These are phyloP conservation scores for Nakazawaea sp. DNA, from an alignment of 805 yeast species.

Conservation along the genomic window DNA sequence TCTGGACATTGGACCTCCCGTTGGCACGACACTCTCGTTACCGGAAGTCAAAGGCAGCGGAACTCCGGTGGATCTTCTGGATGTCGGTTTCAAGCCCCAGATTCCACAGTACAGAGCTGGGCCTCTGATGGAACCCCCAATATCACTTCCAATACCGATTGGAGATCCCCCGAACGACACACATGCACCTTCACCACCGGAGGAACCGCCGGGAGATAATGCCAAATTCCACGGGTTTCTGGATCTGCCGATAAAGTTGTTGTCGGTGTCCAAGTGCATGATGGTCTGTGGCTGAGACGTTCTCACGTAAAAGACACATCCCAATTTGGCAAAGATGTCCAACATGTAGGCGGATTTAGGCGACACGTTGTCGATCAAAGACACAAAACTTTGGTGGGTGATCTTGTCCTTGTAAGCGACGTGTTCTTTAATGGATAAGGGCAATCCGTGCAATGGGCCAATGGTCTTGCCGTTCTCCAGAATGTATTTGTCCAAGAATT, in stretches of 20 bases:
- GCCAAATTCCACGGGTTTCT: slow-evolving; percentile 51
- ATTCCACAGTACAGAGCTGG: slow-evolving; percentile 63
- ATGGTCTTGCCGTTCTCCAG: slow-evolving; percentile 41
- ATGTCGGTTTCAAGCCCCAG: slow-evolving; percentile 58
- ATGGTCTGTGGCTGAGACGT: slow-evolving; percentile 64
- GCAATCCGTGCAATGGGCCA: slow-evolving; percentile 69
- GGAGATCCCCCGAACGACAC: slow-evolving; percentile 54
- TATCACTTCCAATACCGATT: slow-evolving; percentile 63
- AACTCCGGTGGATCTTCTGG: slow-evolving; percentile 38
- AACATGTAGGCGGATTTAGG: slow-evolving; percentile 38
- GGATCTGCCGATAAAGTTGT: slow-evolving; percentile 53
- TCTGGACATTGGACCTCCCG: slow-evolving; percentile 64
- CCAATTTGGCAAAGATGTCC: slow-evolving; percentile 40
- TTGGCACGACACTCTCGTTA: slow-evolving; percentile 59
- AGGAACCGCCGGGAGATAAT: slow-evolving; percentile 64
- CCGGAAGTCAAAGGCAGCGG: slow-evolving; percentile 53
- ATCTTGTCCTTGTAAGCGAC: slow-evolving; percentile 44
- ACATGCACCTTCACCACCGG: slow-evolving; percentile 67
- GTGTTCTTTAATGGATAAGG: slow-evolving; percentile 64
- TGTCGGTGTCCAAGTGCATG: slow-evolving; percentile 62
- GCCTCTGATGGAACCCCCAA: slow-evolving; percentile 64
- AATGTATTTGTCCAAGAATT: slow-evolving; percentile 47
- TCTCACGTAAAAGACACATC: slow-evolving; percentile 59
- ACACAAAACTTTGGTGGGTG: slow-evolving; percentile 57
- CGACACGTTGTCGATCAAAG: slow-evolving; percentile 39